Base-by-base conservation (phyloP, 1,284 basidiomycete genomes). In the Irpex sp. region DNA sequence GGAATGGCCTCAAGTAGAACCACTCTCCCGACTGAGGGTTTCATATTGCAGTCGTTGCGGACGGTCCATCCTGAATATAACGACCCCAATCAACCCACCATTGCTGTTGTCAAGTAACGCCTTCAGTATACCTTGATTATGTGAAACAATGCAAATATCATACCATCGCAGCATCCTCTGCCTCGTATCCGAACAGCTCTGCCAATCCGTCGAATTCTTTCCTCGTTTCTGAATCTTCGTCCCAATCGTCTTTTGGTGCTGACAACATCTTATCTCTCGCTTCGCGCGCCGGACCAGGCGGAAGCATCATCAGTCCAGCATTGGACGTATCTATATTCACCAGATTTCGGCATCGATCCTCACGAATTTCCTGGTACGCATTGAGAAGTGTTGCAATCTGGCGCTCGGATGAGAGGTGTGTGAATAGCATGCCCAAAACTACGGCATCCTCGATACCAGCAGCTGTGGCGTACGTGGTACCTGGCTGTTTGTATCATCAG, bases 381-480 rank as follows among this genome's bases (percentile, higher is more conserved):
- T 63, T 60, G 4, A 72, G 62, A 3, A 71, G 61, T 26, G 59
- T 59, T 6, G 66, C 63, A 36, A 73, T 63, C 33, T 71, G 66
- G 8, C 62, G 58, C 11, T 19, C 43, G 19, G 46, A 50, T 37
- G 50, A 54, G 21, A 73, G 61, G 43, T 65, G 66, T 6, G 71
- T 70, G 55, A 73, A 69, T 15, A 74, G 68, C 31, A 59, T 64
- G 59, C 71, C 69, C 26, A 74, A 63, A 15, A 71, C 70, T 11
- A 65, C 68, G 9, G 71, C 72, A 56, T 72, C 72, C 63, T 74
- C 72, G 26, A 73, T 61, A 7, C 66, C 68, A 64, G 69, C 67
- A 8, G 68, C 68, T 51, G 63, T 61, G 15, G 62, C 65, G 57
- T 71, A 70, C 9, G 65, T 63, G 9, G 62, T 64, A 31, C 70